Base-by-base conservation (phyloP, 2,329 filamentous ascomycete species). In the Fusarium longipes region DNA sequence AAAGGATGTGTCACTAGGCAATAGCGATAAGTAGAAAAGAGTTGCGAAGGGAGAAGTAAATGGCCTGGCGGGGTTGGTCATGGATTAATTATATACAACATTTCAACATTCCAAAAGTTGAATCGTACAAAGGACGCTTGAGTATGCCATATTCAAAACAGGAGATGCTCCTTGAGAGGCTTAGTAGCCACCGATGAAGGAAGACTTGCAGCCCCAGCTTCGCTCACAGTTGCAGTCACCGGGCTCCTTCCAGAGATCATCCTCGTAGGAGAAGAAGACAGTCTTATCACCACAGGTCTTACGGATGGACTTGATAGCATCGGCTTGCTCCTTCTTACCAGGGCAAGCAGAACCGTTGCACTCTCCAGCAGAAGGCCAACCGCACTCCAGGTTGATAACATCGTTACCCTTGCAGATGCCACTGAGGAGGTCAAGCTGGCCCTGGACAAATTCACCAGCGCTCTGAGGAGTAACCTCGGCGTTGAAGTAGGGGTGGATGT, bases 401-500 rank as follows among this genome's bases (percentile, higher is more conserved):
- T 87, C 81, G 83, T 91, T 91, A 77, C 86, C 86, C 38, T 83
- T 77, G 87, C 95, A 98, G 72, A 93, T 82, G 43, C 79, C 77
- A 77, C 88, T 81, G 66, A 97, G 89, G 68, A 92, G 83, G 44
- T 87, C 82, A 68, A 97, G 87, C 85, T 97, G 89, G 73, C 83
- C 76, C 69, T 84, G 81, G 73, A 94, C 91, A 78, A 97, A 97
- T 51, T 82, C 77, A 77, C 95, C 95, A 55, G 94, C 93, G 49
- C 86, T 75, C 6, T 80, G 74, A 63, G 93, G 86, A 24, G 80
- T 76, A 68, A 90, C 85, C 59, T 86, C 82, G 43, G 87, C 77
- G 84, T 96, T 96, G 91, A 97, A 98, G 91, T 91, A 97, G 71
- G 94, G 89, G 83, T 98, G 94, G 75, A 96, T 89, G 86, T 97